Base-by-base conservation (phyloP, 768 basidiomycete species). In the Chiua virens region DNA sequence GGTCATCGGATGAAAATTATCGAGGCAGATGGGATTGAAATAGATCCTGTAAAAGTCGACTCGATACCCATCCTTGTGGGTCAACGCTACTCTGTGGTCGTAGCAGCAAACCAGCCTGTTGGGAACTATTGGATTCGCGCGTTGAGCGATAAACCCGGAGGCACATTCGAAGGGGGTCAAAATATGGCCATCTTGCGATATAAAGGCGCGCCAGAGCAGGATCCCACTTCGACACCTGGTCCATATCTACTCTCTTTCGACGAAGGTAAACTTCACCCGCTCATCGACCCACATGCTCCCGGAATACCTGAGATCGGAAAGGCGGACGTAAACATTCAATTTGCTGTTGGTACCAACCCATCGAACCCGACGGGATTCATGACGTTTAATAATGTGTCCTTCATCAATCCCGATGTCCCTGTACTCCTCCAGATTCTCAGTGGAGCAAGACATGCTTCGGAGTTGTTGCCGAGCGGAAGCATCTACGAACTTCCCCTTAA, bases 101-200 rank as follows among this genome's bases (percentile, higher is more conserved):
- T 79, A 21, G 67, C 59, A 22, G 75, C 78, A 11, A 67, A 78
- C 49, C 71, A 79, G 45, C 58, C 68, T 2, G 55, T 75, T 25
- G 68, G 61, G 15, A 83, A 81, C 61, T 83, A 81, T 62, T 83
- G 78, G 78, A 70, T 81, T 22, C 74, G 76, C 13, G 72, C 78
- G 0, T 65, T 35, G 66, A 73, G 21, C 49, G 69, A 45, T 68
- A 70, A 40, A 63, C 66, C 50, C 8, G 52, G 50, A 38, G 60
- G 70, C 13, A 43, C 57, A 27, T 63, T 73, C 48, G 30, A 59
- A 45, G 64, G 64, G 23, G 73, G 73, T 13, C 64, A 73, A 51
- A 79, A 76, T 64, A 73, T 73, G 28, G 79, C 77, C 6, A 78
- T 81, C 47, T 65, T 80, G 23, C 68, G 76, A 50, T 81, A 80